A percentile compares a stretch with the other conserved stretches of the same genome.
phyloP scores from a whole-genome alignment of 345 rosid genomes.

The Conringia planisiliqua region DNA sequence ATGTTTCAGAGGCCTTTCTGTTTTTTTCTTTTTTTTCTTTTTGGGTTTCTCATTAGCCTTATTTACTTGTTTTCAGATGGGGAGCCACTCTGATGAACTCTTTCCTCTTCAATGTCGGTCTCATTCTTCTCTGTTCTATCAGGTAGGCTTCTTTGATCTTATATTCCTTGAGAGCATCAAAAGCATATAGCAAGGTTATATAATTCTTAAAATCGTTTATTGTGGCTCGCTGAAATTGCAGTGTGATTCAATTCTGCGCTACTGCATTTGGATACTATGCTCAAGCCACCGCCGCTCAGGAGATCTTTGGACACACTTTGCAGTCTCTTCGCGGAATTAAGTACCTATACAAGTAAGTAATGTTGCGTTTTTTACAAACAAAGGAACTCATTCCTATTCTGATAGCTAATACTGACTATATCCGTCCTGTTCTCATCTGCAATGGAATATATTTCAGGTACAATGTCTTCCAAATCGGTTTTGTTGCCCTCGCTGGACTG shows the following conservation, averaged over 20 bases:
- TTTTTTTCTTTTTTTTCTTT: background rate
- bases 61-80: slow-evolving; percentile 59
- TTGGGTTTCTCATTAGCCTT: slow-evolving; percentile 27
- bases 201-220: background rate
- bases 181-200: background rate
- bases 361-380: background rate
- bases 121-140: slow-evolving; percentile 85
- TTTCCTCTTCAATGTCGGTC: slow-evolving; percentile 93
- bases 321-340: slow-evolving; percentile 92
- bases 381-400: background rate
- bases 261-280: slow-evolving; percentile 96
- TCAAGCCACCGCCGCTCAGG: slow-evolving; percentile 97
- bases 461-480: slow-evolving; percentile 86
- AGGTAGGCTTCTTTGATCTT: slow-evolving; percentile 47
- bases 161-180: background rate
- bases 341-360: slow-evolving; percentile 84
- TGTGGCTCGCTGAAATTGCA: slow-evolving; percentile 39
- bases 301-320: slow-evolving; percentile 95
- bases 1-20: background rate
- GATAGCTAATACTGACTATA: background rate
- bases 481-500: slow-evolving; percentile 74
- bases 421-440: background rate
- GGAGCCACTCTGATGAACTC: slow-evolving; percentile 98
- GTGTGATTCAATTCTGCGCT: slow-evolving; percentile 93
- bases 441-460: slow-evolving; percentile 48